Evolutionary conservation across 768 basidiomycete species (phyloP), one percentile per base, ranked within the genome.

Genomic region (Melanogaster broomeanus): DNA sequence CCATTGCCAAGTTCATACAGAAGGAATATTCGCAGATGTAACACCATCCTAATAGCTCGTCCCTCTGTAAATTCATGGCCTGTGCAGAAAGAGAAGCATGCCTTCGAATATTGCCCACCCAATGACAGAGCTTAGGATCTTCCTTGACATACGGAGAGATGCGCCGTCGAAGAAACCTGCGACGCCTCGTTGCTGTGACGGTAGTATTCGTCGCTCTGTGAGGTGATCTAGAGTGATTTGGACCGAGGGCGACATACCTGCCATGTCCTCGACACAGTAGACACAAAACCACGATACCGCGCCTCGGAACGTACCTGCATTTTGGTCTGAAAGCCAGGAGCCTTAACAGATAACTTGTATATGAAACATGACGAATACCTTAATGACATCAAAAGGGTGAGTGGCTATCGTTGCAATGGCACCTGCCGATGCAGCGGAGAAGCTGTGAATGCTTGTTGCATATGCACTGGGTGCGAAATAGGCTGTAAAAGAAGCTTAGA

Each of bases 301-400:
- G 82, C 79, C 58, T 87, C 88, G 2, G 78, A 79, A n/a, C 90
- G 85, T 3, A 98, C 89, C 74, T 98, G 94, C 66, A 98, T 85
- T 63, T 92, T 89, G 0, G 94, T 98, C 91, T 93, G 25, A 41
- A 33, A 21, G 35, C n/a, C 42, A 31, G 6, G 31, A 31, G 12
- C 15, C 13, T 12, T 6, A 31, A 16, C 52, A 45, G 56, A 59
- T 18, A 28, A 38, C 22, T 9, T 31, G 28, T n/a, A 13, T 4
- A 47, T 19, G 27, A 24, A 19, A 1, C 22, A 3, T n/a, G 13
- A 34, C 12, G 42, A 45, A n/a, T 55, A 90, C 93, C 79, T 98
- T 98, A 57, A 97, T 79, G 38, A 94, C 92, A 65, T 98, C 94
- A 58, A 96, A 96, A 2, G 95, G 95, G 60, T 94, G 92, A 2